Conservation (phyloP, 2,329 filamentous ascomycete species). For the Fusarium sp. region DNA sequence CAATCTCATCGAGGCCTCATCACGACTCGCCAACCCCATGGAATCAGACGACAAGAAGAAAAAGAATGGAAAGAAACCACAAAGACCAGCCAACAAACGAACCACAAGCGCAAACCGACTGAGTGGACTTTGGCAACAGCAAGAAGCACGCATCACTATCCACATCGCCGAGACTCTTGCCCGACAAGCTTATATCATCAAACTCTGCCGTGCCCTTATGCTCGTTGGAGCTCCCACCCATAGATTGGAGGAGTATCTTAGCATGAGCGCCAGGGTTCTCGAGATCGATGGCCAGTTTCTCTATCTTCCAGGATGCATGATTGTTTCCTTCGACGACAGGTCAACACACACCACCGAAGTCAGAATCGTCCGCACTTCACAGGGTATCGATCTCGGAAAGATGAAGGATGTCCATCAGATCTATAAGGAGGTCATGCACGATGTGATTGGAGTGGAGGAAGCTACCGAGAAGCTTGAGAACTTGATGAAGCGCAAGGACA, state of each 20-base stretch:
- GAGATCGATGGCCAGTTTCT: slow-evolving; percentile 90
- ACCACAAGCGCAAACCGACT: slow-evolving; percentile 54
- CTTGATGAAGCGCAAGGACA: slow-evolving; percentile 67
- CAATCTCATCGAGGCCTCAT: slow-evolving; percentile 63
- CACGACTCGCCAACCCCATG: slow-evolving; percentile 56
- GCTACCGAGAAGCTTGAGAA: slow-evolving; percentile 66
- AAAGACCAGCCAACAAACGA: slow-evolving; percentile 53
- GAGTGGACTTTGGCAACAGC: slow-evolving; percentile 58
- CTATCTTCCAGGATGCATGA: slow-evolving; percentile 92
- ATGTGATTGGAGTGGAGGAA: slow-evolving; percentile 69
- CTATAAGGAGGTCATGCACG: slow-evolving; percentile 75
- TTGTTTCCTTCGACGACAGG: slow-evolving; percentile 85
- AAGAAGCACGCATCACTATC: slow-evolving; percentile 62
- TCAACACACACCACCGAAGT: slow-evolving; percentile 76
- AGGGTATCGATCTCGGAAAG: slow-evolving; percentile 72
- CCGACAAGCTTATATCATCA: slow-evolving; percentile 85
- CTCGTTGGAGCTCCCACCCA: slow-evolving; percentile 90
- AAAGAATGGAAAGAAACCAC: slow-evolving; percentile 50
- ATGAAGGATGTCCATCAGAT: slow-evolving; percentile 71
- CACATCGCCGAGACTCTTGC: slow-evolving; percentile 77
- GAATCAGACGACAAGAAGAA: slow-evolving; percentile 33
- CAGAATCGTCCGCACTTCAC: slow-evolving; percentile 70
- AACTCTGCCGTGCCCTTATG: slow-evolving; percentile 88
- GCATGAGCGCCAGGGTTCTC: slow-evolving; percentile 84
- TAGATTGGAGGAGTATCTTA: slow-evolving; percentile 89